phyloP scores from a whole-genome alignment of 495 filamentous ascomycete species.

The Xylaria cubensis region DNA sequence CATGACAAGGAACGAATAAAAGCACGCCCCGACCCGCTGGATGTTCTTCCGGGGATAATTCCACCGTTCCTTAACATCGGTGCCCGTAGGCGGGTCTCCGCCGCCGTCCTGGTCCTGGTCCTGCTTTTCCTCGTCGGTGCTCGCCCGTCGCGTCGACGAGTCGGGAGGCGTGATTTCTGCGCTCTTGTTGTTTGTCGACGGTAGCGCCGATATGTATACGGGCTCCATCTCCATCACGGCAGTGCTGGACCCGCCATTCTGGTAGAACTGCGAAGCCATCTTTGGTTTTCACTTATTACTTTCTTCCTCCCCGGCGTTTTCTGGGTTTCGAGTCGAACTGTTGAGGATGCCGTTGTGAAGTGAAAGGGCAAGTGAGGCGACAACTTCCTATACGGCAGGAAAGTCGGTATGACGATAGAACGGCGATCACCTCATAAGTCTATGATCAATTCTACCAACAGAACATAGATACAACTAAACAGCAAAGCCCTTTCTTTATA shows the following conservation, averaged over 20 bases:
- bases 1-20: conserved; percentile 78
- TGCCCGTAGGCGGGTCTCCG: conserved; percentile 24
- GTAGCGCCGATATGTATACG: conserved; percentile 23
- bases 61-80: conserved; percentile 62
- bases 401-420: not conserved
- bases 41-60: conserved; percentile 72
- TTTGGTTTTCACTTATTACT: not conserved
- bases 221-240: conserved; percentile 37
- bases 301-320: not conserved
- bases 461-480: not conserved
- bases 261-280: conserved; percentile 32
- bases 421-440: not conserved
- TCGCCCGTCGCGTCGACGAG: conserved; percentile 8
- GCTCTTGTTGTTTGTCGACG: conserved; percentile 23
- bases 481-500: not conserved
- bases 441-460: not conserved
- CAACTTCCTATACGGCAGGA: not conserved
- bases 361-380: not conserved
- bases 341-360: not conserved
- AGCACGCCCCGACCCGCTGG: conserved; percentile 67
- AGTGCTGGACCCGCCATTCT: conserved; percentile 34
- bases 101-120: not conserved
- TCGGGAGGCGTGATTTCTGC: conserved; percentile 11
- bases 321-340: not conserved
- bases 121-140: conserved; percentile 27